Evolutionary conservation across 2,329 filamentous ascomycete genomes (phyloP), one percentile per base, ranked within the genome.

Genomic region (Microsporum ferrugineum): DNA sequence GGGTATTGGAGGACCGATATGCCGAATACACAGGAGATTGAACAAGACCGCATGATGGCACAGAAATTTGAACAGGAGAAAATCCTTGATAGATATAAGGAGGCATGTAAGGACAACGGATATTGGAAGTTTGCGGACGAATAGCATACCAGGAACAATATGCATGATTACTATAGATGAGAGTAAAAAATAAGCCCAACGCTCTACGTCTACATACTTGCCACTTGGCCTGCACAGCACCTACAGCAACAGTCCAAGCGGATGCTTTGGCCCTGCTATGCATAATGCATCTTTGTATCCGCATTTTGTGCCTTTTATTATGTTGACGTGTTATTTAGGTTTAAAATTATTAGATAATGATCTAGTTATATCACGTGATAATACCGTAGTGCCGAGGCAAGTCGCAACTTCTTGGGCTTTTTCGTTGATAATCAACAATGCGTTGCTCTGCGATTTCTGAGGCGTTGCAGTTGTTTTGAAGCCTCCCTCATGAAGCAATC

Each of bases 1-100:
- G 91, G 91, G 0, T 97, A 89, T 71, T 99, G 94, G 94, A 81
- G 89, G 60, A 82, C 87, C 1, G 92, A 95, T 66, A 95, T 99
- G 71, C 91, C 92, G 1, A 84, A 78, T 31, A 96, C 94, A 1
- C 94, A 97, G 71, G 89, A 96, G 73, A 75, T 86, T 33, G 78
- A 83, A 66, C 76, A 79, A 59, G 84, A 92, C 67, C 82, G 82
- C 61, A 79, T 81, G 63, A 84, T 85, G 69, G 88, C 87, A 0
- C 79, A 78, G n/a, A 79, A 79, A 66, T 76, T 83, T 63, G 86
- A 88, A 69, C 81, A 80, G 65, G 78, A 83, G 57, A 80, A 83
- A 61, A 79, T 96, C 1, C 81, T 85, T 65, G 85, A 89, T 68
- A 82, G 91, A 69, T 88, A 89, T 74, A 80, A 85, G 57, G 91